phyloP scores from a whole-genome alignment of 31 red algal genomes.

The Bonnemaisonia californica region DNA sequence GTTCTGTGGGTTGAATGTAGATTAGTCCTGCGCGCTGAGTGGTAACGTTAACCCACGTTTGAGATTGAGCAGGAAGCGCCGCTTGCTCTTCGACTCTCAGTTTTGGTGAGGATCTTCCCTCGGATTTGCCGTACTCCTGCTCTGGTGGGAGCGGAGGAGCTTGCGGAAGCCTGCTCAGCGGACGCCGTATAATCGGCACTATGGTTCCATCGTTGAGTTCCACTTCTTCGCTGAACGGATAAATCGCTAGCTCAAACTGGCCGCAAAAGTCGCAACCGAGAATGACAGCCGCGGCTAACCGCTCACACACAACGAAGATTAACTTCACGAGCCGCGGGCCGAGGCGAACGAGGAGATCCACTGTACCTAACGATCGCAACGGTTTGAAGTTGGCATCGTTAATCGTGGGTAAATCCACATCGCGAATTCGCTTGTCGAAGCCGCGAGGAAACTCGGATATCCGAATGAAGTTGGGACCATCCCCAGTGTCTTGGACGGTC shows the following conservation, averaged over 20 bases:
- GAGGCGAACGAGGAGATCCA: background rate
- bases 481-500: conserved; percentile 13
- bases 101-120: background rate
- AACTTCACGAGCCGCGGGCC: background rate
- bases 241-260: conserved; percentile 19
- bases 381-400: conserved; percentile 12
- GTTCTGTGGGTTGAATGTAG: too few species aligned
- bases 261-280: conserved; percentile 35
- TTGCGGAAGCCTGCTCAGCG: background rate
- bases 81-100: background rate
- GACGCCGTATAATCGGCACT: background rate
- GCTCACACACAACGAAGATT: conserved; percentile 8
- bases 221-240: background rate
- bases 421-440: background rate
- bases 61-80: background rate
- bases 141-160: background rate
- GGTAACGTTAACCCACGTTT: background rate
- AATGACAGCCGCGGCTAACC: conserved; percentile 26
- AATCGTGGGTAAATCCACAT: background rate
- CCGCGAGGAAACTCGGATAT: conserved; percentile 9
- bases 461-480: conserved; percentile 15
- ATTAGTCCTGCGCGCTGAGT: too few species aligned
- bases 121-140: background rate
- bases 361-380: background rate
- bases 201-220: conserved; percentile 1